Percentiles rank a stretch among this genome's conserved stretches.
Evolutionary conservation across 176 grass and related monocot species (phyloP).

Genomic region (Triticum urartu): DNA sequence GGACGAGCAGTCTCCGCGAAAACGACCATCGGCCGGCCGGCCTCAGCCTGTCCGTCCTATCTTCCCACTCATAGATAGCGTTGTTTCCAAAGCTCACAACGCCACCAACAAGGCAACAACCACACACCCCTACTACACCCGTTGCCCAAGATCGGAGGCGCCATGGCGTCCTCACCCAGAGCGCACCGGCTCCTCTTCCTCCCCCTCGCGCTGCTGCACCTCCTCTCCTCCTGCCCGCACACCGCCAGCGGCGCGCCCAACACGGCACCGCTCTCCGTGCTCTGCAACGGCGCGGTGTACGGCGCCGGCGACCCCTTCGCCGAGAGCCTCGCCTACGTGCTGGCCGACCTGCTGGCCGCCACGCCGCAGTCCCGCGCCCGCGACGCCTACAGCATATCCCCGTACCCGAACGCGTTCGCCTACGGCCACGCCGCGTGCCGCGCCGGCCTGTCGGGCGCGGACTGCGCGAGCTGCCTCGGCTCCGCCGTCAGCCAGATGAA

Average conservation of each 20-base stretch:
- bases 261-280: slow-evolving; percentile 35
- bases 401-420: slow-evolving; percentile 54
- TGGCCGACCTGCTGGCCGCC: slow-evolving; percentile 29
- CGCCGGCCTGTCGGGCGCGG: neutral
- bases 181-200: neutral
- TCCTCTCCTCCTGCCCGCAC: neutral
- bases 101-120: neutral
- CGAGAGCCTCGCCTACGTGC: slow-evolving; percentile 47
- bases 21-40: neutral
- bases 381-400: slow-evolving; percentile 49
- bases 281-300: slow-evolving; percentile 52
- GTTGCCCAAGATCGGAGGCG: neutral
- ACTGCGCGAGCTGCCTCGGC: slow-evolving; percentile 46
- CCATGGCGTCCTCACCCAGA: slow-evolving; percentile 5
- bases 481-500: slow-evolving; percentile 36
- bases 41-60: neutral
- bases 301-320: slow-evolving; percentile 52
- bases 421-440: slow-evolving; percentile 52
- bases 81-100: neutral
- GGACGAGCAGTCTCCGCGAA: neutral
- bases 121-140: neutral
- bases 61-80: neutral
- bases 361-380: slow-evolving; percentile 17
- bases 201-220: neutral
- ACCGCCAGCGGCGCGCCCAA: slow-evolving; percentile 22